phyloP scores from a whole-genome alignment of 192 early-diverging fungal species.

The Funneliformis mosseae region DNA sequence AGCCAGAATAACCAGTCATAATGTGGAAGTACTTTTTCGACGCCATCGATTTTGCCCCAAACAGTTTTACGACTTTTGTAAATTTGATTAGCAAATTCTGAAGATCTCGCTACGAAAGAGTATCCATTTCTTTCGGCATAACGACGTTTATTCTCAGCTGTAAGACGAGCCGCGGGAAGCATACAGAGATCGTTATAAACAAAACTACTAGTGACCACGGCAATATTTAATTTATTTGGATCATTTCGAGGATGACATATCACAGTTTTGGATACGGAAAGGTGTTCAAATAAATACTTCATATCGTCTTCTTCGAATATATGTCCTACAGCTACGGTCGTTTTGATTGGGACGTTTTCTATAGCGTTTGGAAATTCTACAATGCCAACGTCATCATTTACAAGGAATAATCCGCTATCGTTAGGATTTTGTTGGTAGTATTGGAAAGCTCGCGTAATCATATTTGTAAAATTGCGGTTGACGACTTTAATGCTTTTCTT shows the following conservation, averaged over 20 bases:
- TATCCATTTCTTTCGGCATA: constrained; percentile 57
- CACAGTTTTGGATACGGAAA: constrained; percentile 33
- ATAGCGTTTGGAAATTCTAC: constrained; percentile 53
- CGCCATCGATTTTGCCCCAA: constrained; percentile 60
- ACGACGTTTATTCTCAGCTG: constrained; percentile 55
- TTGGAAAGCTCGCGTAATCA: constrained; percentile 34
- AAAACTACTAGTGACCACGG: constrained; percentile 56
- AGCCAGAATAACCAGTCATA: constrained; percentile 67
- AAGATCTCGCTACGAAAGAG: constrained; percentile 56
- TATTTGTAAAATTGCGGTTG: constrained; percentile 34
- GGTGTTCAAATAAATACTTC: constrained; percentile 39
- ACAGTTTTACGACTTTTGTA: constrained; percentile 52
- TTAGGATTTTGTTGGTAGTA: neutral
- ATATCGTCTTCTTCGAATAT: constrained; percentile 55
- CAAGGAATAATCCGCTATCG: constrained; percentile 7
- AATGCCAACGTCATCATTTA: constrained; percentile 29
- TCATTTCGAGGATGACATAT: constrained; percentile 37
- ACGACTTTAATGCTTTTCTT: constrained; percentile 25
- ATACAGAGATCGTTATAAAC: constrained; percentile 59
- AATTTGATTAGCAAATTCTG: constrained; percentile 58
- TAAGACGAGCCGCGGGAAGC: constrained; percentile 47
- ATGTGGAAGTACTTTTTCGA: constrained; percentile 58
- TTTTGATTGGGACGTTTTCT: constrained; percentile 41
- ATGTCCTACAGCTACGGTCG: constrained; percentile 41
- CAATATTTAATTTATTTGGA: constrained; percentile 39